phyloP scores from a whole-genome alignment of 2,329 filamentous ascomycete genomes.

The Penicillium sp. region DNA sequence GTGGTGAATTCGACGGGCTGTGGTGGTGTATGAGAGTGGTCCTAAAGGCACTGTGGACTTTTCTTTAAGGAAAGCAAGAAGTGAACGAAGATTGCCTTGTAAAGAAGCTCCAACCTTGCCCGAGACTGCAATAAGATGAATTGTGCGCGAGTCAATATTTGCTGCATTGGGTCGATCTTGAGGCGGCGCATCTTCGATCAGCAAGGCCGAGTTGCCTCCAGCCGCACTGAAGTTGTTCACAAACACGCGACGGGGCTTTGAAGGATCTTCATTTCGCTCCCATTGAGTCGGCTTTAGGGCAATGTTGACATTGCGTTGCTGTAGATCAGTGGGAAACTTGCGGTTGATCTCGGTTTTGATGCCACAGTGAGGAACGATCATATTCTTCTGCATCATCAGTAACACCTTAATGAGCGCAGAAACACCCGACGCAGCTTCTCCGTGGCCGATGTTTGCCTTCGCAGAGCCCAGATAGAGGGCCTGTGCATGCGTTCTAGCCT shows the following conservation, averaged over 20 bases:
- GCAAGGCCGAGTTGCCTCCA: constrained; percentile 65
- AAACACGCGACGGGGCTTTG: constrained; percentile 33
- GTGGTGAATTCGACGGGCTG: constrained; percentile 60
- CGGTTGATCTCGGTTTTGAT: constrained; percentile 53
- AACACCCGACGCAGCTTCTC: constrained; percentile 38
- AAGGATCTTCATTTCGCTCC: not conserved
- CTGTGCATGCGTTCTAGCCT: constrained; percentile 4
- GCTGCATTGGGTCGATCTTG: constrained; percentile 14
- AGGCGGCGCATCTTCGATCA: constrained; percentile 60
- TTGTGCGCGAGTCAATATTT: constrained; percentile 49
- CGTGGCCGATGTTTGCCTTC: constrained; percentile 44
- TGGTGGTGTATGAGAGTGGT: constrained; percentile 63
- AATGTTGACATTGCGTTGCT: constrained; percentile 34
- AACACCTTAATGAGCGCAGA: constrained; percentile 58
- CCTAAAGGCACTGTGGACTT: constrained; percentile 45
- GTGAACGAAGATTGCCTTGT: constrained; percentile 53
- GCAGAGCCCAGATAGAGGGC: constrained; percentile 33
- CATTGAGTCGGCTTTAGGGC: constrained; percentile 45
- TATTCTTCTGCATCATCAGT: constrained; percentile 61
- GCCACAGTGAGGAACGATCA: constrained; percentile 64
- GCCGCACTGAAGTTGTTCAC: constrained; percentile 70
- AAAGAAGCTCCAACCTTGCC: constrained; percentile 51
- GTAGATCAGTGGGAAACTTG: constrained; percentile 33
- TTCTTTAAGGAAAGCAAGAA: constrained; percentile 54
- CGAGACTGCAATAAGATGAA: constrained; percentile 57